These are phyloP conservation scores for Penicillium antarcticum DNA, from an alignment of 495 filamentous ascomycete genomes.

Conservation along the genomic window DNA sequence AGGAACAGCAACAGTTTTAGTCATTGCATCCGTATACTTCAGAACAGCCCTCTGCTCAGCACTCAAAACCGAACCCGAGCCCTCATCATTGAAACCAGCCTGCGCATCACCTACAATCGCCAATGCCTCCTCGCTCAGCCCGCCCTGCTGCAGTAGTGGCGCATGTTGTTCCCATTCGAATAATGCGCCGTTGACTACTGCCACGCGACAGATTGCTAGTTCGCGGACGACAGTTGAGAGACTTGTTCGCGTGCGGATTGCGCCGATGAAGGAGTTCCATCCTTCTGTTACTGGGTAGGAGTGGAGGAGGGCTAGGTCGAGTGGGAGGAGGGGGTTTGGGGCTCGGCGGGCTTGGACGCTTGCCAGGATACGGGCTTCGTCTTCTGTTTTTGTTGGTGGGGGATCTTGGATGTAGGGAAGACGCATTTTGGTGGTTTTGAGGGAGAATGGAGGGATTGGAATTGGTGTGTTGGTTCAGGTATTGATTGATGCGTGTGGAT, in stretches of 20 bases:
- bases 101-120: slow-evolving; percentile 34
- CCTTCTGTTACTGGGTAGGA: slow-evolving; percentile 69
- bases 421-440: slow-evolving; percentile 52
- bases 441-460: background rate
- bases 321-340: slow-evolving; percentile 60
- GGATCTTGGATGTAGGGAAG: slow-evolving; percentile 65
- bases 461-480: background rate
- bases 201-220: slow-evolving; percentile 71
- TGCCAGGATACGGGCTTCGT: slow-evolving; percentile 53
- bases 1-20: slow-evolving; percentile 57
- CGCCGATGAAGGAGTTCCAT: slow-evolving; percentile 77
- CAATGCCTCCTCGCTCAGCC: slow-evolving; percentile 50
- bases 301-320: slow-evolving; percentile 74
- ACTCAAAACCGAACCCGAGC: slow-evolving; percentile 36
- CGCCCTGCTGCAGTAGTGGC: slow-evolving; percentile 53
- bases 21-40: slow-evolving; percentile 75
- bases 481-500: background rate
- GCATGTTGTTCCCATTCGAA: slow-evolving; percentile 80
- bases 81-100: slow-evolving; percentile 13
- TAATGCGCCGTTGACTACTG: slow-evolving; percentile 67
- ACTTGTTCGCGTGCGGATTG: slow-evolving; percentile 64
- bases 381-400: slow-evolving; percentile 41
- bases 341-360: slow-evolving; percentile 62
- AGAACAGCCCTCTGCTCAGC: slow-evolving; percentile 62
- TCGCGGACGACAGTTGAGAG: slow-evolving; percentile 62